Percentiles rank a stretch among this genome's conserved stretches.
These are phyloP conservation scores for Cymbidium sinense DNA, from an alignment of 106 monocot species.

Conservation along the genomic window DNA sequence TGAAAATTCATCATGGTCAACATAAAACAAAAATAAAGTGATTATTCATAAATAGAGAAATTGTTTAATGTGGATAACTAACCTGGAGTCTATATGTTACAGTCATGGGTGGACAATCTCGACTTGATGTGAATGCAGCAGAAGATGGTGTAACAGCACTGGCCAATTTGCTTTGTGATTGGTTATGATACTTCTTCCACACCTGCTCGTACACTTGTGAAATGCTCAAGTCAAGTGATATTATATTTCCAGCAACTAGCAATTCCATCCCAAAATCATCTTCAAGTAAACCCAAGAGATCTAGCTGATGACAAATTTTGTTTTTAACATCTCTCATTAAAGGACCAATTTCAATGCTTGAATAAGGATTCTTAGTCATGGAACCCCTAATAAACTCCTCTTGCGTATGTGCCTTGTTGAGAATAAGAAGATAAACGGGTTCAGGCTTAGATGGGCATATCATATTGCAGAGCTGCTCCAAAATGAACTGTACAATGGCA, in stretches of 20 bases:
- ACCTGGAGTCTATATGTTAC: constrained; percentile 98
- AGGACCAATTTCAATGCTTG: constrained; percentile 83
- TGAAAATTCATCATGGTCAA: neutral
- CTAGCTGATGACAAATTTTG: constrained; percentile 96
- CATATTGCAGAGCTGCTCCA: constrained; percentile 97
- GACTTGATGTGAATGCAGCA: constrained; percentile 35
- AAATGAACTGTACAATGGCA: constrained; percentile 71
- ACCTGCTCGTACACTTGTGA: constrained; percentile 98
- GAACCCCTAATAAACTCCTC: constrained; percentile 99
- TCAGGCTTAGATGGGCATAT: constrained; percentile 94
- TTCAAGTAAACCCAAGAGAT: constrained; percentile 80
- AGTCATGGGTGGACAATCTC: constrained; percentile 91
- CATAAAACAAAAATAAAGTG: neutral
- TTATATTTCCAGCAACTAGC: constrained; percentile 93
- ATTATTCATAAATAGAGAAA: neutral
- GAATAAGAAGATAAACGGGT: constrained; percentile 78
- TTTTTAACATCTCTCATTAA: constrained; percentile 98
- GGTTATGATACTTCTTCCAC: constrained; percentile 84
- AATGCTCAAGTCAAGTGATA: constrained; percentile 93
- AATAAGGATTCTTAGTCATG: constrained; percentile 98
- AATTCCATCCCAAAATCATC: constrained; percentile 99
- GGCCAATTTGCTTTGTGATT: constrained; percentile 55
- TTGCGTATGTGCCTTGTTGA: constrained; percentile 94
- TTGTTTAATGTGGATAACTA: constrained; percentile 10
- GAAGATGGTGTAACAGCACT: constrained; percentile 42